Conservation (phyloP, 2,329 filamentous ascomycete species). For the Gnomoniopsis sp. region DNA sequence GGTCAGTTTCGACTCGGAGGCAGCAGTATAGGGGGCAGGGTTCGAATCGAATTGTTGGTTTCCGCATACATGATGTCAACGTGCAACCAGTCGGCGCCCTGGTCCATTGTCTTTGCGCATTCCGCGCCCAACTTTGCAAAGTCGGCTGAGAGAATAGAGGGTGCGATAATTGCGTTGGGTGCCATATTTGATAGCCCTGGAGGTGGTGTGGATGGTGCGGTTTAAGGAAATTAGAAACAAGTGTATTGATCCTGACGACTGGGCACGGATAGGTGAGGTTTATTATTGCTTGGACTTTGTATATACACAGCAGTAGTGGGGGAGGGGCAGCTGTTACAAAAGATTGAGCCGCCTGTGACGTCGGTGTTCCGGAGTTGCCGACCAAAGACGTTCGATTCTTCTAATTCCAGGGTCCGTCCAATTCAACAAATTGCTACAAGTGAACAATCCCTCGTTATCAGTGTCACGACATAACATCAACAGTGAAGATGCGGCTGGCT, state of each 20-base stretch:
- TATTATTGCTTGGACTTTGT: background rate
- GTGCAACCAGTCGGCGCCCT: conserved; percentile 90
- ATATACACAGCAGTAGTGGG: background rate
- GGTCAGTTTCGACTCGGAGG: background rate
- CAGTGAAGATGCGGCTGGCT: too few relatives aligned
- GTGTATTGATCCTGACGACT: background rate
- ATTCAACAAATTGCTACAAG: background rate
- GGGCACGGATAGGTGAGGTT: background rate
- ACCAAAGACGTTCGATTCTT: background rate
- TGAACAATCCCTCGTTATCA: too few relatives aligned
- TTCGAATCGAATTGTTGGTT: conserved; percentile 23
- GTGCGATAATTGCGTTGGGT: conserved; percentile 85
- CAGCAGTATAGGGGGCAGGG: background rate
- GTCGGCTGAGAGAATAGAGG: conserved; percentile 96
- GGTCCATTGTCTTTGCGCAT: conserved; percentile 79
- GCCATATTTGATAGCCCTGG: conserved; percentile 56
- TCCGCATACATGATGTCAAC: conserved; percentile 74
- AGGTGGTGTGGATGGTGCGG: background rate
- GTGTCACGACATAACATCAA: background rate
- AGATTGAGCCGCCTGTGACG: background rate
- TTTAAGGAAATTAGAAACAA: background rate
- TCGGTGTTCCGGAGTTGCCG: background rate
- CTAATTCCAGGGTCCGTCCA: background rate
- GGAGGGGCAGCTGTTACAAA: background rate
- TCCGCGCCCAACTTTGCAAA: conserved; percentile 85